Evolutionary conservation across 345 rosid species (phyloP), one percentile per base, ranked within the genome.

Genomic region (Eutrema heterophyllum): DNA sequence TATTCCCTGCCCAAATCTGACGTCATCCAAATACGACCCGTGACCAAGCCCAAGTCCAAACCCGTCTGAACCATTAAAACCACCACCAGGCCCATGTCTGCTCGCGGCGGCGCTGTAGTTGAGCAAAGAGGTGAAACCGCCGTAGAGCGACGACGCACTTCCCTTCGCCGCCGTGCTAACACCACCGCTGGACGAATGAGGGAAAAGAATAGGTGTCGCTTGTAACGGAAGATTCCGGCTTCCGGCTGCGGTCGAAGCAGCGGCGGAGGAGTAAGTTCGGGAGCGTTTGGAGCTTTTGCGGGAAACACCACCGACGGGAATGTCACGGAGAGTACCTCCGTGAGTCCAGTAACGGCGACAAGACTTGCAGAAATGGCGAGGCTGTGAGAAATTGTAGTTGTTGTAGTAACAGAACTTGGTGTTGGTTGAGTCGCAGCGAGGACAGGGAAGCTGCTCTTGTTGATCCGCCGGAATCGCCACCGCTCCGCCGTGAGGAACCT

Each of bases 311-410:
- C 98, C 98, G 59, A 93, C 75, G 18, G 98, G 98, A 54, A 93
- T 93, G 81, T 93, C 98, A 8, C 98, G 85, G 57, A 93, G 96
- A 30, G 97, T 89, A 66, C 98, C 98, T 33, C 98, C 98, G 9
- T 88, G 97, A 41, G 98, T 93, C 98, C 98, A 93, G 85, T 93
- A 93, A 9, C 98, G 90, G 27, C 98, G 97, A 82, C 98, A 93
- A 48, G 96, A 72, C 79, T 93, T 93, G 75, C 98, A 93, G 84
- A 93, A 93, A 78, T 93, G 98, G 33, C 98, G 98, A n/a, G 98
- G 98, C 90, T 93, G 98, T 13, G 97, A 93, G 74, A 86, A 88
- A 73, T 93, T 93, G 80, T 93, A 93, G 92, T 93, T 93, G 85
- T 93, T 93, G 83, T 88, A 93, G 83, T 93, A 93, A 62, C 98